Conservation (phyloP, 805 yeast species). For the Starmerella kuoi region DNA sequence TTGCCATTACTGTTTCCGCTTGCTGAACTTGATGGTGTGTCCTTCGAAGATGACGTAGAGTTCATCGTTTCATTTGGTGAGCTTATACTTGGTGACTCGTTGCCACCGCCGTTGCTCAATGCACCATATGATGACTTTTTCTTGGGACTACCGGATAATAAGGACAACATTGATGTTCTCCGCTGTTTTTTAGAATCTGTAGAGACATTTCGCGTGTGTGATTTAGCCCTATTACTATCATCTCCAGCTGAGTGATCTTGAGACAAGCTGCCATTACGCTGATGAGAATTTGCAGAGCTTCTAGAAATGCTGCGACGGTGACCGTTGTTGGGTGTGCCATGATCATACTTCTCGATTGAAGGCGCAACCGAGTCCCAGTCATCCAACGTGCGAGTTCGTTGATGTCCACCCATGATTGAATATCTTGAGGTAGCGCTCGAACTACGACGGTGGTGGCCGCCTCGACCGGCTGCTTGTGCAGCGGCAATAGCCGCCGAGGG, state of each 20-base stretch:
- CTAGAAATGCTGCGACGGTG: constrained; percentile 1
- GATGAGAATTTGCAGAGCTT: background rate
- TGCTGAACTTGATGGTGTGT: background rate
- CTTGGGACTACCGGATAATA: constrained; percentile 12
- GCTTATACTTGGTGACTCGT: background rate
- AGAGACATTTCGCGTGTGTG: constrained; percentile 8
- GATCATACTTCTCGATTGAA: background rate
- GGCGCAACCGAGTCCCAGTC: constrained; percentile 14
- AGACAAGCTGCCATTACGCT: background rate
- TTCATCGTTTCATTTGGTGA: background rate
- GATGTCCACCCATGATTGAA: constrained; percentile 9
- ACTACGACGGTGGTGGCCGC: constrained; percentile 15
- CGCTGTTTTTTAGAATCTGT: constrained; percentile 18
- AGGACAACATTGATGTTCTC: constrained; percentile 14
- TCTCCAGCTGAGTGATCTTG: background rate
- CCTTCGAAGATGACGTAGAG: background rate
- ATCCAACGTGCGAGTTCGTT: constrained; percentile 10
- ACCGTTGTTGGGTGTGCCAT: background rate
- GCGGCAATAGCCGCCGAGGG: constrained; percentile 5
- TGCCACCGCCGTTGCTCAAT: background rate
- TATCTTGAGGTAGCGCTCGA: constrained; percentile 16
- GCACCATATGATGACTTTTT: background rate
- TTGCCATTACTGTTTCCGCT: constrained; percentile 5
- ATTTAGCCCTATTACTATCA: too few relatives aligned
- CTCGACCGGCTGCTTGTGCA: constrained; percentile 9